A percentile compares a stretch with the other conserved stretches of the same genome.
phyloP scores from a whole-genome alignment of 169 alveolate species.

The Eimeria falciformis region DNA sequence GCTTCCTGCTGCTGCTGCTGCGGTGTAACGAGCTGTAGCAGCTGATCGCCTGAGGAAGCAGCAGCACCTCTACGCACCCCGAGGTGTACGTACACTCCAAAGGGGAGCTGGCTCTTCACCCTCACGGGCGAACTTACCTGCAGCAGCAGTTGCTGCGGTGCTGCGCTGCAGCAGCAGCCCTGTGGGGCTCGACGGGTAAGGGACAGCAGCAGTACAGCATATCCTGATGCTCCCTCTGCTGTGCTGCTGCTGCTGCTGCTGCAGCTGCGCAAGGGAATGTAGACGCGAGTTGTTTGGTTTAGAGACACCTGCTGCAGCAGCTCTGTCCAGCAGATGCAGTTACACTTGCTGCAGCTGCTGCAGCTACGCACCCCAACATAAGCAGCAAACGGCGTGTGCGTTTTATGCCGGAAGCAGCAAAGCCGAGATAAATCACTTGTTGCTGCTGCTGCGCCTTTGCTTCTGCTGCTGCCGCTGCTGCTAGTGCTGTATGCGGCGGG shows the following conservation, averaged over 20 bases:
- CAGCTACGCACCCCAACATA: constrained; percentile 43
- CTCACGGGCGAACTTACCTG: not conserved
- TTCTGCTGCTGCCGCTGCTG: constrained; percentile 56
- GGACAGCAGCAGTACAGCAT: constrained; percentile 37
- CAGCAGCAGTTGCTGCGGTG: constrained; percentile 62
- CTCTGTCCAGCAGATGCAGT: constrained; percentile 40
- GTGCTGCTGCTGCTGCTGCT: constrained; percentile 55
- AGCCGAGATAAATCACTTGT: not conserved
- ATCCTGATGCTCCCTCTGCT: not conserved
- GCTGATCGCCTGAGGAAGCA: constrained; percentile 27
- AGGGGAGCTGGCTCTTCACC: constrained; percentile 40
- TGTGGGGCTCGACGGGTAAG: not conserved
- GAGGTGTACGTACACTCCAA: constrained; percentile 38
- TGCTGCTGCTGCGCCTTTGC: constrained; percentile 44
- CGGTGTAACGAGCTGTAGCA: not conserved
- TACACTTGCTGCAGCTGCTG: constrained; percentile 36
- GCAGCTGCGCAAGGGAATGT: not conserved
- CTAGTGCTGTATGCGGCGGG: constrained; percentile 28
- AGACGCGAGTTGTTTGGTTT: constrained; percentile 3
- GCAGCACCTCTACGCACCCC: constrained; percentile 53
- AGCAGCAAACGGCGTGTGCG: not conserved
- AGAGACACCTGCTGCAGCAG: constrained; percentile 22
- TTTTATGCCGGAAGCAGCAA: constrained; percentile 20
- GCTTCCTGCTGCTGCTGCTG: constrained; percentile 42
- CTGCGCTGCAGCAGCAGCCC: constrained; percentile 60